Evolutionary conservation across 164 flowering plant species (phyloP), one percentile per base, ranked within the genome.

Genomic region (Echeveria elegans): DNA sequence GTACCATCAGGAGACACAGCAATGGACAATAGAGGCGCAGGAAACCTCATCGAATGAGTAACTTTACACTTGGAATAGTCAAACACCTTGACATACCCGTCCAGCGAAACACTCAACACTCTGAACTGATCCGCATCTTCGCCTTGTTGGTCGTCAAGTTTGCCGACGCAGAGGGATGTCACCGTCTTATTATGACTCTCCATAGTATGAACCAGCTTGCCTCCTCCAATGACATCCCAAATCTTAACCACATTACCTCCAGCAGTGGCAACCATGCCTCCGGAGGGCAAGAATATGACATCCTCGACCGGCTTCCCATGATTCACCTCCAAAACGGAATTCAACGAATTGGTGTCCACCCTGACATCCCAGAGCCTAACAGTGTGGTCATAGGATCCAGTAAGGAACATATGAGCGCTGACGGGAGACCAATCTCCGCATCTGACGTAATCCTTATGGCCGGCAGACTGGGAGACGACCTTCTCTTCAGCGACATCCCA

Each of bases 131-230:
- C 73, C 5, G 77, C 68, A 31, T 77, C 79, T 29, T 81, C 88
- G 0, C 77, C 82, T 62, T 52, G 58, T 21, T 74, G 79, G 53
- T 34, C 80, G 62, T 75, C 83, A 53, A 86, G 32, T 47, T 75
- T 85, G 12, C 88, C 96, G n/a, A 88, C 77, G 72, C 96, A 91
- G 37, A 94, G 41, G 0, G 90, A 82, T 0, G 98, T 94, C 7
- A 94, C 98, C 0, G 96, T 94, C 84, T 94, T 94, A 70, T 81
- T 86, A 73, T 94, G 98, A 65, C 83, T 82, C 77, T 88, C 97
- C 83, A 90, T 78, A 0, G 88, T 53, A 72, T 77, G 69, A 59
- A 90, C 74, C 71, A 88, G 69, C 76, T 75, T 89, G 69, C 98
- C 98, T 21, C 98, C 98, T 1, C 88, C 88, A 69, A 90, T 78